Evolutionary conservation across 2,329 filamentous ascomycete species (phyloP).

Genomic region (Xylaria arbuscula): DNA sequence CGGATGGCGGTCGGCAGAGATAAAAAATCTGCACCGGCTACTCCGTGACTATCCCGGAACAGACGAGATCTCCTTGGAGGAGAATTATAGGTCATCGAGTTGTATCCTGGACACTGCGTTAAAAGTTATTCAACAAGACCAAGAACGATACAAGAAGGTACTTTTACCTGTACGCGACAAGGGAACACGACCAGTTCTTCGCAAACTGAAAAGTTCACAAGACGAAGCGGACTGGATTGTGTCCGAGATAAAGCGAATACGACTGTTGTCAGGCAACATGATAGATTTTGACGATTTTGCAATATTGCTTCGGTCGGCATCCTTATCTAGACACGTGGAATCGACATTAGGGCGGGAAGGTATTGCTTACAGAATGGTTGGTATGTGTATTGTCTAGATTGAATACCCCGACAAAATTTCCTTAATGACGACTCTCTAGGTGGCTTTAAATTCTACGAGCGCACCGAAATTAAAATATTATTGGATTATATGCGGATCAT

Average conservation of each 20-base stretch:
- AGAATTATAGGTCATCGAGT: conserved; percentile 94
- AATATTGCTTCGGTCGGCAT: conserved; percentile 85
- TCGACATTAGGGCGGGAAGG: conserved; percentile 81
- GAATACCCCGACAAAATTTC: neutral
- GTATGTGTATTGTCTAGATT: conserved; percentile 51
- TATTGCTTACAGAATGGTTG: conserved; percentile 92
- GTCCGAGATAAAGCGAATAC: conserved; percentile 78
- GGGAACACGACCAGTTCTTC: conserved; percentile 83
- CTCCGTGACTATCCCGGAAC: conserved; percentile 80
- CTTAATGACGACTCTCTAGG: conserved; percentile 50
- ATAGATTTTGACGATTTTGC: conserved; percentile 82
- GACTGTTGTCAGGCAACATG: conserved; percentile 77
- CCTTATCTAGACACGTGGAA: conserved; percentile 87
- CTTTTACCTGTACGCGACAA: conserved; percentile 82
- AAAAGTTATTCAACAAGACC: conserved; percentile 91
- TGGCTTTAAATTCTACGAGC: conserved; percentile 90
- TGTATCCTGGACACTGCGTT: conserved; percentile 84
- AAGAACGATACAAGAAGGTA: conserved; percentile 79
- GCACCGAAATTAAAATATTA: conserved; percentile 86
- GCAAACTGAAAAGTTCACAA: conserved; percentile 75
- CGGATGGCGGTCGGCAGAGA: conserved; percentile 92
- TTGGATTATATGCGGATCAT: conserved; percentile 90
- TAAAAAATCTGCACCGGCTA: conserved; percentile 85
- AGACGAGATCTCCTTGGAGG: conserved; percentile 84
- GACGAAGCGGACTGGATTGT: conserved; percentile 91